Conservation (phyloP, 495 filamentous ascomycete genomes). For the Aspergillus nidulans region DNA sequence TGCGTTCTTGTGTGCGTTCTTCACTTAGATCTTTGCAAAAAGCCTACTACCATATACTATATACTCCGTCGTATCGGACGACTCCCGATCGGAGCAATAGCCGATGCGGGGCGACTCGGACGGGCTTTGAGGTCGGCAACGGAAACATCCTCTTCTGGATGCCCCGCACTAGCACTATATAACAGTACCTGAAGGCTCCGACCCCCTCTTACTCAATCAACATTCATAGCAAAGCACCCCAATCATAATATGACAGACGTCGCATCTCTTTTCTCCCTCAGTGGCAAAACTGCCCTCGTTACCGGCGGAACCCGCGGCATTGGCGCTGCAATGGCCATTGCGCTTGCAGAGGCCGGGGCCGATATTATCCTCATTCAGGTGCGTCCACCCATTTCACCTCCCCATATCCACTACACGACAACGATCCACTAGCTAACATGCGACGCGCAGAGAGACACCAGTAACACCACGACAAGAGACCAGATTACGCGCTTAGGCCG, state of each 20-base stretch:
- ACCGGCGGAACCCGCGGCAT: constrained; percentile 89
- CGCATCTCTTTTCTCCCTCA: constrained; percentile 41
- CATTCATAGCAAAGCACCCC: constrained; percentile 2
- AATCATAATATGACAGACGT: constrained; percentile 23
- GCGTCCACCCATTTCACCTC: constrained; percentile 47
- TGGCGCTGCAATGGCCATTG: constrained; percentile 77
- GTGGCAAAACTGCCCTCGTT: constrained; percentile 67
- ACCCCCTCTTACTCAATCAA: not conserved
- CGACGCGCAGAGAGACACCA: constrained; percentile 53
- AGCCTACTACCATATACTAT: too few species aligned
- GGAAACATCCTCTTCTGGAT: constrained; percentile 8
- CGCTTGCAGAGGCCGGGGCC: constrained; percentile 79
- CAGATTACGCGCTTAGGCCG: constrained; percentile 56
- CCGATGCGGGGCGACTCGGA: constrained; percentile 4
- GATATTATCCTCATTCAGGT: constrained; percentile 67
- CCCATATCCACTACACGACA: not conserved
- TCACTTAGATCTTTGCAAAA: too few species aligned
- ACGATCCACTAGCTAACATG: not conserved
- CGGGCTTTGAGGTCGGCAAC: constrained; percentile 9
- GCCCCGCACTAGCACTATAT: not conserved
- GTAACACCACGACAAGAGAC: constrained; percentile 51
- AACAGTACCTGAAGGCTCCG: not conserved
- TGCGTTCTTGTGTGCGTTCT: too few species aligned
- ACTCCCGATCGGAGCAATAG: constrained; percentile 3
- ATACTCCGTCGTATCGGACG: not conserved